Conservation (phyloP, 2,329 filamentous ascomycete species). For the Apiospora hydei region DNA sequence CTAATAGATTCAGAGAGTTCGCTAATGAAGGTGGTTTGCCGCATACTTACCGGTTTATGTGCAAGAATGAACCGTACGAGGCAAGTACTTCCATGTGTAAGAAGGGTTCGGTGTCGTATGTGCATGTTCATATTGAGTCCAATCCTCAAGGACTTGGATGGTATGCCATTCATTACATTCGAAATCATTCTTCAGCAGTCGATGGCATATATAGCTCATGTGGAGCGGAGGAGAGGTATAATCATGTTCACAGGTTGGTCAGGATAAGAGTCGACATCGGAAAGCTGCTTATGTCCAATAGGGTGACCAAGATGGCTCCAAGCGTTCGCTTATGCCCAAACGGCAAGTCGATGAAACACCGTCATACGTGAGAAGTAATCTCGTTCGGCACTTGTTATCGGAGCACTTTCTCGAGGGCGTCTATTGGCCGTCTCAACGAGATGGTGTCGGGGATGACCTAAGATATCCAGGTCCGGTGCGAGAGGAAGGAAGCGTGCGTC, state of each 20-base stretch:
- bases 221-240: neutral
- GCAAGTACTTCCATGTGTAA: too few species aligned
- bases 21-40: neutral
- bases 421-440: neutral
- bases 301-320: neutral
- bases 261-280: neutral
- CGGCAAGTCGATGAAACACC: neutral
- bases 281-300: neutral
- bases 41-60: neutral
- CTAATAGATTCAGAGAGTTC: neutral
- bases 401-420: neutral
- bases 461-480: neutral
- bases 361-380: neutral
- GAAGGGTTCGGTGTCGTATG: neutral
- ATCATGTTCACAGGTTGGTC: too few species aligned
- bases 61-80: neutral
- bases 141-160: too few species aligned
- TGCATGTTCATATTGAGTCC: neutral
- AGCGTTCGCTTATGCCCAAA: neutral
- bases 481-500: neutral
- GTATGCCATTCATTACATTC: too few species aligned
- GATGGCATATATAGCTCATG: neutral
- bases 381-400: neutral
- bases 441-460: neutral
- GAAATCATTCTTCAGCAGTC: neutral